phyloP scores from a whole-genome alignment of 495 filamentous ascomycete genomes.

The Penicillium bialowiezense region DNA sequence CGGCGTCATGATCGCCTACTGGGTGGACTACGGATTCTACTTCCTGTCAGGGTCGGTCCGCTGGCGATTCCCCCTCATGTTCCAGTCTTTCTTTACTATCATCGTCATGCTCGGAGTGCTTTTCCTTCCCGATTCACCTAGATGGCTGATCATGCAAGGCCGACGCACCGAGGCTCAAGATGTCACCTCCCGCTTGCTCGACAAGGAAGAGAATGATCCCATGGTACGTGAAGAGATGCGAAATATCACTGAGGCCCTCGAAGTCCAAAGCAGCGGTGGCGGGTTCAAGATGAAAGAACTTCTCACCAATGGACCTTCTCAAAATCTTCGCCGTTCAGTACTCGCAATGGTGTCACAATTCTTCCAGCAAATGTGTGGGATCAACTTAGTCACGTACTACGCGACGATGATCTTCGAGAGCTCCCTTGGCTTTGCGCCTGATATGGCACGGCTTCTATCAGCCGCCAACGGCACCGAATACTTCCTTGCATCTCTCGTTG shows the following conservation, averaged over 20 bases:
- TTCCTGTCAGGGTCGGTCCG: background rate
- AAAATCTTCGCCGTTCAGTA: background rate
- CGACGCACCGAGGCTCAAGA: background rate
- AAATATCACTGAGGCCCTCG: background rate
- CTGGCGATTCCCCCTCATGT: background rate
- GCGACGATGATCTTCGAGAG: background rate
- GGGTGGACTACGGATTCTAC: background rate
- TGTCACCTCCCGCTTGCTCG: background rate
- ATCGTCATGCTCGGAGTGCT: background rate
- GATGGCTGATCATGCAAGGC: background rate
- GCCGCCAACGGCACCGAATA: background rate
- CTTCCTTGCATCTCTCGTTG: background rate
- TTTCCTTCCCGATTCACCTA: background rate
- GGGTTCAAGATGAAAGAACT: background rate
- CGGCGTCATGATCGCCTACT: background rate
- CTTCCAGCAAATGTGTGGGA: background rate
- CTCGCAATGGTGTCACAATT: background rate
- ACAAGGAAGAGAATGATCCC: background rate
- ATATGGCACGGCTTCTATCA: background rate
- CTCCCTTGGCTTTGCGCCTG: background rate
- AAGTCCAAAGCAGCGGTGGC: background rate
- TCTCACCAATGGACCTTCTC: background rate
- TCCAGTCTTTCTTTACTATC: background rate
- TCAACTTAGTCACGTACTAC: background rate
- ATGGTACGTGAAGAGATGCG: background rate